A percentile compares a stretch with the other conserved stretches of the same genome.
Evolutionary conservation across 2,329 filamentous ascomycete species (phyloP).

Genomic region (Rhynchosporium graminicola): DNA sequence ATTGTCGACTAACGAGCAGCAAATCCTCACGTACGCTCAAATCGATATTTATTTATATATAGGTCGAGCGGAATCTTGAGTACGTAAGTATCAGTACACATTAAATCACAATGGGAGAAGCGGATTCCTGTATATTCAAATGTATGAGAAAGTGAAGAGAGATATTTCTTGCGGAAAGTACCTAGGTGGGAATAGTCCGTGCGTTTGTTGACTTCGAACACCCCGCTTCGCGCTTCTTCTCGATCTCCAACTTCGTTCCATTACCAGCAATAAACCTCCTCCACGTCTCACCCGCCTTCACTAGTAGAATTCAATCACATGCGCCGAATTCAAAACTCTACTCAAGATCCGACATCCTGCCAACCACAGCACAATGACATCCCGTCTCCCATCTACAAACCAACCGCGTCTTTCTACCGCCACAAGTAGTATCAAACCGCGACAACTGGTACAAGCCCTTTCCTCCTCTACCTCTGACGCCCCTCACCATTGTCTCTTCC

Average conservation of each 20-base stretch:
- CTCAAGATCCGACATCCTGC: no score
- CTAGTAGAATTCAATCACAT: background rate
- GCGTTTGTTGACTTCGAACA: slow-evolving; percentile 6
- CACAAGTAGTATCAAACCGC: slow-evolving; percentile 50
- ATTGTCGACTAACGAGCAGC: no score
- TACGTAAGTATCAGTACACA: no score
- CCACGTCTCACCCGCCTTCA: background rate
- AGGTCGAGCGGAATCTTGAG: no score
- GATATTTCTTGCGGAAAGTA: no score
- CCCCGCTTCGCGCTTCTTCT: slow-evolving; percentile 6
- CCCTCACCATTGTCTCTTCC: background rate
- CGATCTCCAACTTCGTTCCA: background rate
- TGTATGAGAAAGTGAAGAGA: no score
- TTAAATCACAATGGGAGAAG: no score
- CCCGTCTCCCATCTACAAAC: slow-evolving; percentile 34
- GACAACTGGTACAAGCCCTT: slow-evolving; percentile 48
- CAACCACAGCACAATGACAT: slow-evolving; percentile 29
- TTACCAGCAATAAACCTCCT: background rate
- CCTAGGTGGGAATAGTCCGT: background rate
- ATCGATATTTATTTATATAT: no score
- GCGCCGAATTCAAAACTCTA: background rate
- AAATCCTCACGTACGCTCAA: no score
- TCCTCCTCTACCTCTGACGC: background rate
- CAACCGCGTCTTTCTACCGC: slow-evolving; percentile 40
- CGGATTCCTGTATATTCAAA: no score